Evolutionary conservation across 352 stramenopile genomes (phyloP).

Genomic region (Phytophthora melonis): DNA sequence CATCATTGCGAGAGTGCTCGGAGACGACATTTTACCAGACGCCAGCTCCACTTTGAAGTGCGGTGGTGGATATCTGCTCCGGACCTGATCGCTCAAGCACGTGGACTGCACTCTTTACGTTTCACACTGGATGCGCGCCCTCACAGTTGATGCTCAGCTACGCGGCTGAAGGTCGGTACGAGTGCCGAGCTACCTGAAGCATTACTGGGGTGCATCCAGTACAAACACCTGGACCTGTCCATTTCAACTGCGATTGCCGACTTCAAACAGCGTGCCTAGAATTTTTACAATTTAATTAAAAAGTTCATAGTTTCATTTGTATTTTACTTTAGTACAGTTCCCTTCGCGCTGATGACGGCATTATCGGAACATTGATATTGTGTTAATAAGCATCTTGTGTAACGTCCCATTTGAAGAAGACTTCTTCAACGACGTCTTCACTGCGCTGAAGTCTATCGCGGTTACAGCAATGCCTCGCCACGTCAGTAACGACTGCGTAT

Average conservation of each 20-base stretch:
- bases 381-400: too few species aligned
- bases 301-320: not conserved
- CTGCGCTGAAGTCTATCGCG: not conserved
- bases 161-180: conserved; percentile 74
- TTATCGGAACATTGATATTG: too few species aligned
- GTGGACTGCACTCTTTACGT: conserved; percentile 84
- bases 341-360: too few species aligned
- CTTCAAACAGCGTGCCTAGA: conserved; percentile 10
- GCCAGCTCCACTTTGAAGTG: too few species aligned
- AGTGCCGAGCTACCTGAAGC: conserved; percentile 80
- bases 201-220: conserved; percentile 83
- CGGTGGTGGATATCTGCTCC: conserved; percentile 85
- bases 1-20: conserved; percentile 73
- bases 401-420: too few species aligned
- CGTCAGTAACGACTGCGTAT: conserved; percentile 18
- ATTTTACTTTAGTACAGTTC: not conserved
- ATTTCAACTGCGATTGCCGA: conserved; percentile 62
- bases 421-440: too few species aligned
- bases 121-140: conserved; percentile 63
- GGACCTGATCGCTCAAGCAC: conserved; percentile 77
- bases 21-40: conserved; percentile 74
- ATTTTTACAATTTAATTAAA: conserved; percentile 36
- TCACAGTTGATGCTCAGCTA: conserved; percentile 86
- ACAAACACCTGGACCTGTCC: conserved; percentile 77
- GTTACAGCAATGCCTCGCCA: not conserved